phyloP scores from a whole-genome alignment of 2,329 filamentous ascomycete genomes.

The Xylaria digitata region DNA sequence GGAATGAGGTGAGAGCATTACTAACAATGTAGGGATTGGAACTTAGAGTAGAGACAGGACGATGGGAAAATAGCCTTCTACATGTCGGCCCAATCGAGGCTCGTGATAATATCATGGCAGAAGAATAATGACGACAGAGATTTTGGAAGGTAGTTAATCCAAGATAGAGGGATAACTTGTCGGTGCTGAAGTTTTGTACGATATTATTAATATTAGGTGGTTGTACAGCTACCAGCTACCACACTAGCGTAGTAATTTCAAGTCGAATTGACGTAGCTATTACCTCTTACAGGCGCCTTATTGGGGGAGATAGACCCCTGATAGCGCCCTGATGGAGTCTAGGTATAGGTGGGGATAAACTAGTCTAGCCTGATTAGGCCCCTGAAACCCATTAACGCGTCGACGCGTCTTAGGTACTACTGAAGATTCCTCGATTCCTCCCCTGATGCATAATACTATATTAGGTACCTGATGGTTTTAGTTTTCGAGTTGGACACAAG shows the following conservation, averaged over 20 bases:
- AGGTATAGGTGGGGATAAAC: background rate
- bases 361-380: constrained; percentile 23
- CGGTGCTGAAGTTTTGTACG: background rate
- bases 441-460: too few relatives aligned
- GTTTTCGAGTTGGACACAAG: background rate
- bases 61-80: constrained; percentile 38
- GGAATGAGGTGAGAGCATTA: constrained; percentile 46
- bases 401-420: constrained; percentile 43
- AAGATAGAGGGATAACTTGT: background rate
- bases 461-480: too few relatives aligned
- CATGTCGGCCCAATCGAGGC: constrained; percentile 45
- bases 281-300: background rate
- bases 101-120: constrained; percentile 51
- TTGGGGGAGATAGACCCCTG: background rate
- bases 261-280: constrained; percentile 13
- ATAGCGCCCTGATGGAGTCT: background rate
- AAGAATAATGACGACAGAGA: constrained; percentile 1
- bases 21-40: constrained; percentile 67
- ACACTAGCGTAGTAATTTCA: background rate
- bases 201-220: background rate
- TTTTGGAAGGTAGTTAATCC: background rate
- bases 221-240: too few relatives aligned
- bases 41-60: constrained; percentile 60
- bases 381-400: constrained; percentile 47
- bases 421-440: constrained; percentile 9